Percentiles rank a stretch among this genome's conserved stretches.
phyloP scores from a whole-genome alignment of 331 rosid genomes.

The Acacia pycnantha region DNA sequence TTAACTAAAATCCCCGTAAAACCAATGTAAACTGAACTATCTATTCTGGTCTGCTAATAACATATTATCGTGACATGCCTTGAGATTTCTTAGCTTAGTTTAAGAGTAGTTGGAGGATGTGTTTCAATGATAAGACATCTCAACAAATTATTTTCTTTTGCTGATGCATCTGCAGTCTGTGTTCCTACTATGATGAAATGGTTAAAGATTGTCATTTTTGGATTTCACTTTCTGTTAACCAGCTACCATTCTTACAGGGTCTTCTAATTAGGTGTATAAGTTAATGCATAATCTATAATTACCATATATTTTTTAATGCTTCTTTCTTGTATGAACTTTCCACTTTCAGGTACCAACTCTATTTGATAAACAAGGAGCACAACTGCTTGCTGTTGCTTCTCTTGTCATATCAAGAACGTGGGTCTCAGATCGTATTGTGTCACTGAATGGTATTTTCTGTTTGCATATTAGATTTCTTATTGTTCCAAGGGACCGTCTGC shows the following conservation, averaged over 20 bases:
- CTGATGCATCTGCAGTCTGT: constrained; percentile 21
- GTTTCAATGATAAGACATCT: neutral
- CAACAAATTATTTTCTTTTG: constrained; percentile 1
- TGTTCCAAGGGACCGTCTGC: constrained; percentile 13
- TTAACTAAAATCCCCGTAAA: neutral
- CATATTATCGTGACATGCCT: neutral
- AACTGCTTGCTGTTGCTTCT: constrained; percentile 85
- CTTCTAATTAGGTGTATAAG: neutral
- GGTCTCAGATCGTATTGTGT: constrained; percentile 99
- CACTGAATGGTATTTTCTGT: constrained; percentile 74
- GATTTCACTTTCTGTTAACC: neutral
- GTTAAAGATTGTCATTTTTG: neutral
- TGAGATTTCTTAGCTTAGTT: neutral
- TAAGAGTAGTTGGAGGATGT: neutral
- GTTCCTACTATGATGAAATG: constrained; percentile 1
- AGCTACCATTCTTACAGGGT: neutral
- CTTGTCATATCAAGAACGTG: constrained; percentile 94
- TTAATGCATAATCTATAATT: constrained; percentile 11
- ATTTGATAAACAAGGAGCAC: constrained; percentile 95
- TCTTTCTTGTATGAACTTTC: constrained; percentile 24
- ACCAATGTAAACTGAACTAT: neutral
- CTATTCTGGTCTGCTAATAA: neutral
- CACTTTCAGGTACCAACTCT: constrained; percentile 78
- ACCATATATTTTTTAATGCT: constrained; percentile 13
- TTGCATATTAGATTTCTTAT: constrained; percentile 22